Base-by-base conservation (phyloP, 345 rosid species). In the Pistacia atlantica region DNA sequence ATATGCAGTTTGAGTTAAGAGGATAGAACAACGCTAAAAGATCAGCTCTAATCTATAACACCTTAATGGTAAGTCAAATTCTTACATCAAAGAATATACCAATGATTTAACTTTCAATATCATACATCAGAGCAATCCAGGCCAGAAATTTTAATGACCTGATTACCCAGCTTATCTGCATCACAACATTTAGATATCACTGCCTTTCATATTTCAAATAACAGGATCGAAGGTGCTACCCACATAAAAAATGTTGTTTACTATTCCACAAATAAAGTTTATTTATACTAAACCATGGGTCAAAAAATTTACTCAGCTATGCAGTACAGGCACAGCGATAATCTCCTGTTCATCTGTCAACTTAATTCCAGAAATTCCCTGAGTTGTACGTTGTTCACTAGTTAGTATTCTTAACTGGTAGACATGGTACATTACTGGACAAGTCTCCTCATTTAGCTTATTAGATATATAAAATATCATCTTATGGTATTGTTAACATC, bases 401-500 rank as follows among this genome's bases (percentile, higher is more conserved):
- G 1, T 51, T 63, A 18, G 35, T 16, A 18, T 12, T 14, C 76
- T 73, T 28, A 48, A 51, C 11, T n/a, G 22, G 31, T 38, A 0
- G 16, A 72, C 68, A 73, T 73, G 51, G 70, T 11, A 51, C 20
- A 49, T 35, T 51, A 61, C 60, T 6, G 17, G n/a, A 6, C 1
- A 35, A 65, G 38, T 31, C 37, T 55, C 55, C 59, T 22, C 56
- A 56, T 66, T 66, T 38, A 20, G 69, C 69, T 49, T 35, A 35
- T 8, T 20, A 5, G 35, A 18, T 4, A 46, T 16, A 12, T 56
- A 58, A 51, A 2, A 56, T 60, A 77, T 91, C 86, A 87, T 79
- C 90, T 83, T 38, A 62, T 81, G 20, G 76, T 56, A 51, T 85
- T 75, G 83, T 83, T 84, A 76, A 80, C 49, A 65, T 80, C 70